Percentiles rank a stretch among this genome's conserved stretches.
These are phyloP conservation scores for Penicillium sp. DNA, from an alignment of 2,329 filamentous ascomycete species.

Conservation along the genomic window DNA sequence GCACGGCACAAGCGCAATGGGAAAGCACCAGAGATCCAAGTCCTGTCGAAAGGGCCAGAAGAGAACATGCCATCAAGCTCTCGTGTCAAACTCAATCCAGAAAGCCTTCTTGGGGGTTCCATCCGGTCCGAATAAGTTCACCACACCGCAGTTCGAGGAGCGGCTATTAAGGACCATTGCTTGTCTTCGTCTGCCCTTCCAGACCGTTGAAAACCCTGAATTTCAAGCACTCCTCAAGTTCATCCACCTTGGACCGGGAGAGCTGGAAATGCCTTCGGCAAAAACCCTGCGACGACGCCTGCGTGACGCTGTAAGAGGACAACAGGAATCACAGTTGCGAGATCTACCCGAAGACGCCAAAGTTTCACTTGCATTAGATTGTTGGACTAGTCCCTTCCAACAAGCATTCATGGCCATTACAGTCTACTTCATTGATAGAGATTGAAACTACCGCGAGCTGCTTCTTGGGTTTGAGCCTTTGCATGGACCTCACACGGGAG, in stretches of 20 bases:
- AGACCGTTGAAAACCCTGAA: conserved; percentile 4
- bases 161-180: conserved; percentile 3
- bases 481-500: conserved; percentile 1
- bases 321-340: conserved; percentile 1
- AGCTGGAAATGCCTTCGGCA: conserved; percentile 2
- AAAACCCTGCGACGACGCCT: conserved; percentile 6
- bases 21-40: conserved; percentile 1
- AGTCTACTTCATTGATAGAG: conserved; percentile 3
- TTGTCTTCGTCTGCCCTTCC: conserved; percentile 6
- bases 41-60: too few relatives aligned
- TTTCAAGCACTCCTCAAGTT: conserved; percentile 4
- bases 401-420: conserved; percentile 7
- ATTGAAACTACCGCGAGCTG: conserved; percentile 4
- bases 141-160: conserved; percentile 3
- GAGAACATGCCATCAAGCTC: too few relatives aligned
- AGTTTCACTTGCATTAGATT: conserved; percentile 3
- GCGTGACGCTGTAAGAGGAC: background rate
- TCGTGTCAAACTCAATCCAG: too few relatives aligned
- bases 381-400: conserved; percentile 2
- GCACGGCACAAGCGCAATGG: conserved; percentile 5
- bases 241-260: conserved; percentile 1
- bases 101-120: too few relatives aligned
- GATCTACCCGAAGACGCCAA: conserved; percentile 1
- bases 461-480: conserved; percentile 7
- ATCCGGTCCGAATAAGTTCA: background rate